Percentiles rank a stretch among this genome's conserved stretches.
Evolutionary conservation across 2,329 filamentous ascomycete genomes (phyloP).

Genomic region (Sodiomyces alkalinus): DNA sequence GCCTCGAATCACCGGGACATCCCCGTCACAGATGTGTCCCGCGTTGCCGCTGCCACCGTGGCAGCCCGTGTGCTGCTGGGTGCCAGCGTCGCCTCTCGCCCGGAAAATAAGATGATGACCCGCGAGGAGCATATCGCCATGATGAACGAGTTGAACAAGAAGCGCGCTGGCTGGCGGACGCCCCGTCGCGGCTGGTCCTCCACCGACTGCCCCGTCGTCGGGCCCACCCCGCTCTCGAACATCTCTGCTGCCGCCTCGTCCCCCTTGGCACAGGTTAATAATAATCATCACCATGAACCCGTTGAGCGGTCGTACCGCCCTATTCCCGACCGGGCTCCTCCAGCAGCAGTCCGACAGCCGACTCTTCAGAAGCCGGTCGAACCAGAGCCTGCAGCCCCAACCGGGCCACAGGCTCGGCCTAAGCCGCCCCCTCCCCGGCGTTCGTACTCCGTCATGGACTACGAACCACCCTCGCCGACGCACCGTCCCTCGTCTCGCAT

Average conservation of each 20-base stretch:
- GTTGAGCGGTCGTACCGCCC: constrained; percentile 1
- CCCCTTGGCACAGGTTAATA: constrained; percentile 1
- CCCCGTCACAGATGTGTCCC: constrained; percentile 6
- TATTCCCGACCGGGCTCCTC: constrained; percentile 1
- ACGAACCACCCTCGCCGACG: constrained; percentile 33
- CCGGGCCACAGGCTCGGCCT: constrained; percentile 15
- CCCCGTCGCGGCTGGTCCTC: constrained; percentile 32
- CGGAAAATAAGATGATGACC: constrained; percentile 14
- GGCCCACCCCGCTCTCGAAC: constrained; percentile 5
- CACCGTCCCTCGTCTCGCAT: constrained; percentile 30
- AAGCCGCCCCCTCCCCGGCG: constrained; percentile 31
- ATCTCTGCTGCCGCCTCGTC: neutral
- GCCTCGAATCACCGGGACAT: constrained; percentile 6
- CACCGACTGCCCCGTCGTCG: constrained; percentile 21
- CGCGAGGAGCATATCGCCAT: constrained; percentile 25
- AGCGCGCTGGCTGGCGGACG: constrained; percentile 19
- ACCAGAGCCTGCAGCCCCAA: too few relatives aligned
- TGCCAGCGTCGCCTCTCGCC: constrained; percentile 7
- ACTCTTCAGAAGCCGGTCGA: constrained; percentile 10
- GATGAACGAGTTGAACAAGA: constrained; percentile 21
- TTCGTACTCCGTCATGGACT: constrained; percentile 46
- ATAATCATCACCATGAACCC: constrained; percentile 1
- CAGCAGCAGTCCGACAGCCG: constrained; percentile 2
- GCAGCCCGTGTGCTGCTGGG: constrained; percentile 7
- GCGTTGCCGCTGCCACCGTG: constrained; percentile 7